These are phyloP conservation scores for Trypanosoma platydactyli DNA, from an alignment of 208 protist genomes.

Conservation along the genomic window DNA sequence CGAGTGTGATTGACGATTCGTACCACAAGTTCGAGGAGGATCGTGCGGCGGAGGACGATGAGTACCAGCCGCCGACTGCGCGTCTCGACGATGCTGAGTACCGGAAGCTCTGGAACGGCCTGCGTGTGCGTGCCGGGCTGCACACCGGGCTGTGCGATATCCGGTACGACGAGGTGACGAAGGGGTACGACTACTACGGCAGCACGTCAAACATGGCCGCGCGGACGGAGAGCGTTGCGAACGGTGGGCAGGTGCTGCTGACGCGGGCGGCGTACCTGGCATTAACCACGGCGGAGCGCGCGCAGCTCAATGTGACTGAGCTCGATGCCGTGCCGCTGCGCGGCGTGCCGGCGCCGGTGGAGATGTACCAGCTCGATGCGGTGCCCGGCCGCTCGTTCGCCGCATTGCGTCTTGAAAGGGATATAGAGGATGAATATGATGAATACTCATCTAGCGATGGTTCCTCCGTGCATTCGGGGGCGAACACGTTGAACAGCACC, in stretches of 20 bases:
- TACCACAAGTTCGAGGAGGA: constrained; percentile 46
- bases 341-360: constrained; percentile 47
- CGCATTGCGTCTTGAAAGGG: constrained; percentile 49
- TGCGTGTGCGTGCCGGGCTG: constrained; percentile 55
- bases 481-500: constrained; percentile 20
- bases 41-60: constrained; percentile 16
- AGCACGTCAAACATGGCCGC: constrained; percentile 77
- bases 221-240: constrained; percentile 62
- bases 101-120: constrained; percentile 34
- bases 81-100: constrained; percentile 36
- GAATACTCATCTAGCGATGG: constrained; percentile 12
- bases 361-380: too few relatives aligned
- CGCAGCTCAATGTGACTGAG: constrained; percentile 6
- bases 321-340: constrained; percentile 43
- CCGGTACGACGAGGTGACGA: constrained; percentile 48
- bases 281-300: constrained; percentile 35
- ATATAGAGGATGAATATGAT: constrained; percentile 27
- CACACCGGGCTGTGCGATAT: constrained; percentile 62
- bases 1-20: constrained; percentile 32
- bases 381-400: too few relatives aligned
- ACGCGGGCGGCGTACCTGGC: constrained; percentile 42
- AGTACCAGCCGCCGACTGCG: constrained; percentile 28
- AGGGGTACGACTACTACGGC: constrained; percentile 83
- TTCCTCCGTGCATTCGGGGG: constrained; percentile 27
- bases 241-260: constrained; percentile 72